These are phyloP conservation scores for Aspergillus amoenus DNA, from an alignment of 2,329 filamentous ascomycete genomes.

Conservation along the genomic window DNA sequence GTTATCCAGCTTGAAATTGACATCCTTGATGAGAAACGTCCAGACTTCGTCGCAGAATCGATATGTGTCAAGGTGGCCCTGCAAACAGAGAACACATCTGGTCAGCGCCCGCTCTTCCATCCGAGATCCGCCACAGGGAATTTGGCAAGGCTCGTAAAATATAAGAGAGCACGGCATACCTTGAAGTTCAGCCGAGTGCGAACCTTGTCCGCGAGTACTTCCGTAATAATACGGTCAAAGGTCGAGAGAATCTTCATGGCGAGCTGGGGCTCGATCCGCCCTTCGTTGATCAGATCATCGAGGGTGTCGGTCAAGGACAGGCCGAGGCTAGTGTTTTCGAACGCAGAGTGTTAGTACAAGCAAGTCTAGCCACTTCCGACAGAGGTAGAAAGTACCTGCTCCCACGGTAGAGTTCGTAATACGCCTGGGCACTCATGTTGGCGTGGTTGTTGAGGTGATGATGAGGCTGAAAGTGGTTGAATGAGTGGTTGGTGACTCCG, in stretches of 20 bases:
- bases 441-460: not conserved
- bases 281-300: conserved; percentile 91
- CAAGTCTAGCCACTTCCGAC: not conserved
- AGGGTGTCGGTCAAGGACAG: conserved; percentile 92
- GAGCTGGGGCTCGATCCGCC: conserved; percentile 94
- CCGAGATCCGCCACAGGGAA: not conserved
- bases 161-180: conserved; percentile 53
- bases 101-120: not conserved
- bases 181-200: conserved; percentile 92
- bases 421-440: conserved; percentile 54
- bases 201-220: conserved; percentile 87
- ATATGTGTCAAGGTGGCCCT: conserved; percentile 98
- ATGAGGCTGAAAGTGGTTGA: conserved; percentile 11
- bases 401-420: conserved; percentile 96
- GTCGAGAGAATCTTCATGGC: conserved; percentile 97
- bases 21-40: conserved; percentile 98
- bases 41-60: conserved; percentile 99
- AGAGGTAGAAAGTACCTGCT: conserved; percentile 70
- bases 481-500: not conserved
- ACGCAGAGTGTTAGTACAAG: conserved; percentile 1
- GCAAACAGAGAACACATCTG: conserved; percentile 8
- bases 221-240: conserved; percentile 91
- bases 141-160: not conserved
- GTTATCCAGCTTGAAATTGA: conserved; percentile 97
- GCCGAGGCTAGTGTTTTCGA: conserved; percentile 68